Evolutionary conservation across 768 basidiomycete genomes (phyloP).

Genomic region (Fistulinella prunicolor): DNA sequence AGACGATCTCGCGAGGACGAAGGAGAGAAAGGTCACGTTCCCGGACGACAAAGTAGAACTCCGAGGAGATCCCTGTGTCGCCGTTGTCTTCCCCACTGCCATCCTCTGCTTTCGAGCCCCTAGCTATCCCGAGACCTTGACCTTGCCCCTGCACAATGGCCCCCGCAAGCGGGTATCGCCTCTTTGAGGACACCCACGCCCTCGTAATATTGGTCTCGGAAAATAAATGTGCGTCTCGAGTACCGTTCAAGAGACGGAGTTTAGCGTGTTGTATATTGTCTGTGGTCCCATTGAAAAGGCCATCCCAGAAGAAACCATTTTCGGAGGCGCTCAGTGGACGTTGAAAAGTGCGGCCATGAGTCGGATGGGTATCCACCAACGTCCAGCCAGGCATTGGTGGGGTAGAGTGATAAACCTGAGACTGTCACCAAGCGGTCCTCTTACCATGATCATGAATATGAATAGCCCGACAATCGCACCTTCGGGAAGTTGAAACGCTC

Average conservation of each 20-base stretch:
- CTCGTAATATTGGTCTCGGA: slow-evolving; percentile 31
- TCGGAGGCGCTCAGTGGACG: not conserved
- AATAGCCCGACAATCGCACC: too few relatives aligned
- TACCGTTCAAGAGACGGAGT: slow-evolving; percentile 25
- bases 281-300: slow-evolving; percentile 42
- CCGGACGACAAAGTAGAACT: slow-evolving; percentile 39
- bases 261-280: slow-evolving; percentile 37
- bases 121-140: too few relatives aligned
- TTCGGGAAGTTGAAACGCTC: too few relatives aligned
- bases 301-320: slow-evolving; percentile 40
- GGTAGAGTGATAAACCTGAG: not conserved
- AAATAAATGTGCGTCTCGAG: slow-evolving; percentile 20
- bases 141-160: not conserved
- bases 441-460: too few relatives aligned
- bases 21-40: slow-evolving; percentile 34
- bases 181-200: too few relatives aligned
- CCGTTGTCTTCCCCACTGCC: too few relatives aligned
- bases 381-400: not conserved
- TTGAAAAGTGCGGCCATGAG: not conserved
- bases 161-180: too few relatives aligned
- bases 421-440: too few relatives aligned
- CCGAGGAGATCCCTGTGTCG: too few relatives aligned
- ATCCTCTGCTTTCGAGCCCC: too few relatives aligned
- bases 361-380: not conserved
- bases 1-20: slow-evolving; percentile 39